Conservation (phyloP, 2,329 filamentous ascomycete species). For the Neoascochyta sp. region DNA sequence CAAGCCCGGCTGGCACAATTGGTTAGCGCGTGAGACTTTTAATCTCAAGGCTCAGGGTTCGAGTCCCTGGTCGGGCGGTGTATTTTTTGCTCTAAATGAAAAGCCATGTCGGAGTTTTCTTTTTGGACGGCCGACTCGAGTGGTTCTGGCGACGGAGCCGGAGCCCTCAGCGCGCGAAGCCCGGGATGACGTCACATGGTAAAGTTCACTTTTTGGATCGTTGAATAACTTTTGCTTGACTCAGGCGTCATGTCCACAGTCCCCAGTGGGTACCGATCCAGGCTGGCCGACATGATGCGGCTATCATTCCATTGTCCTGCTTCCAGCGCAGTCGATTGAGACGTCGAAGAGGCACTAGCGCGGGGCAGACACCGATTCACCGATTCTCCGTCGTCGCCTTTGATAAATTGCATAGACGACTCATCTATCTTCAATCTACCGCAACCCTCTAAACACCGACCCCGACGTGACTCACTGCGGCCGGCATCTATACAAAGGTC, state of each 20-base stretch:
- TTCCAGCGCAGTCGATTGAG: too few relatives aligned
- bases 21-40: conserved; percentile 29
- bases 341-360: conserved; percentile 6
- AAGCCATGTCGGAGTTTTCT: too few relatives aligned
- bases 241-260: background rate
- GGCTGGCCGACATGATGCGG: background rate
- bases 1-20: conserved; percentile 12
- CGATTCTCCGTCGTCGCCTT: conserved; percentile 16
- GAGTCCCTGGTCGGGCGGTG: conserved; percentile 23
- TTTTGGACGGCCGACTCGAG: too few relatives aligned
- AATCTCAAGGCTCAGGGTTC: conserved; percentile 29
- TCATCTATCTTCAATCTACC: conserved; percentile 8
- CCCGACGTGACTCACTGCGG: conserved; percentile 10
- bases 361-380: conserved; percentile 11
- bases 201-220: background rate
- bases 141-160: too few relatives aligned
- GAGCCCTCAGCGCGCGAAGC: too few relatives aligned
- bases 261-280: background rate
- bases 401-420: conserved; percentile 12
- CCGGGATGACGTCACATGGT: conserved; percentile 7
- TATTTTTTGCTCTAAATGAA: conserved; percentile 2
- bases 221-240: background rate
- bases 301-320: background rate
- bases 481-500: conserved; percentile 5
- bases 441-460: conserved; percentile 1